Base-by-base conservation (phyloP, 768 basidiomycete genomes). In the Suillus brevipes region DNA sequence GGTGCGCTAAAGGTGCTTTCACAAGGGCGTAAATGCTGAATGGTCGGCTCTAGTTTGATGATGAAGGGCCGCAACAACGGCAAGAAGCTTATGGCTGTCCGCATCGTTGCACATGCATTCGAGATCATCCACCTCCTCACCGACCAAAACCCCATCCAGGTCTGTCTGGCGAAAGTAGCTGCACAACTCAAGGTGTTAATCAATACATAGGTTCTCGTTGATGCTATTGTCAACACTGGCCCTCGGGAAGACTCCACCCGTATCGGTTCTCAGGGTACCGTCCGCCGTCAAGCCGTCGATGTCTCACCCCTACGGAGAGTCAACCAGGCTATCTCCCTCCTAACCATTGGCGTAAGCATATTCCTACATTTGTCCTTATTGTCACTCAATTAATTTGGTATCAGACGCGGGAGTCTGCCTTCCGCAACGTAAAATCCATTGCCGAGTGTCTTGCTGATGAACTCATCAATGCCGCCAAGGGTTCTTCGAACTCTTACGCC, bases 11-110 rank as follows among this genome's bases (percentile, higher is more conserved):
- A 52, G 38, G 31, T 56, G 31, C 52, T 28, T 62, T 65, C 18
- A 59, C 13, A 63, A 55, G 34, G 50, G 38, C 25, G 53, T 37
- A 36, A 31, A 13, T 38, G 18, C 62, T 66, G 36, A 69, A 50
- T 20, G 20, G 42, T 60, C 31, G 23, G 61, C 40, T 38, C 40
- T 71, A 97, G 95, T 80, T 82, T 99, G 78, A 99, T 99, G 97
- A 99, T 99, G 97, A 97, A 99, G 84, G 97, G 97, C 67, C 95
- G 97, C 81, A 99, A 99, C 90, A 99, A 96, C 83, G 97, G 97
- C 77, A 98, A 99, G 86, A 99, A 99, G 83, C 89, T 99, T 78
- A 82, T 99, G 80, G 91, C 97, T 74, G 94, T 99, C 80, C 95
- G 97, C 81, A 99, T 99, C 75, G 97, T 99, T 75, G 93, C 95